phyloP scores from a whole-genome alignment of 2,329 filamentous ascomycete genomes.

The Talaromyces piceae region DNA sequence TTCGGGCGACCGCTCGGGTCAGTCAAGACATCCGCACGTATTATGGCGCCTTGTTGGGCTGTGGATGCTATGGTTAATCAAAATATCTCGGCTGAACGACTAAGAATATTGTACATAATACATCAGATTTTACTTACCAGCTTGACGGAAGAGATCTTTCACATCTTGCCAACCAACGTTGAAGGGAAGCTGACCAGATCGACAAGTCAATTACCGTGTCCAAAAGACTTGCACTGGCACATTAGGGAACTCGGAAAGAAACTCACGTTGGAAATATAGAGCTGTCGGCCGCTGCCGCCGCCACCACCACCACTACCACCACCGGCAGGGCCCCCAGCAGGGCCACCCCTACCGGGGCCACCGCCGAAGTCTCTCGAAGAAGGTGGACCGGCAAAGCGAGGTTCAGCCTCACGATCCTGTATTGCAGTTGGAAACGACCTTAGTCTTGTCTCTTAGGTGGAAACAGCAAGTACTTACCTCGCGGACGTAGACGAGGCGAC shows the following conservation, averaged over 20 bases:
- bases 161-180: constrained; percentile 98
- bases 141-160: constrained; percentile 97
- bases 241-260: constrained; percentile 22
- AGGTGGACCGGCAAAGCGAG: constrained; percentile 79
- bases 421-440: neutral
- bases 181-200: constrained; percentile 80
- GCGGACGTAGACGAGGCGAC: constrained; percentile 94
- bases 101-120: neutral
- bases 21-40: constrained; percentile 90
- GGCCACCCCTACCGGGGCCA: constrained; percentile 43
- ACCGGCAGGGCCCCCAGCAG: constrained; percentile 44
- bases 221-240: neutral
- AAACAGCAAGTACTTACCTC: constrained; percentile 54
- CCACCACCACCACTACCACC: no score
- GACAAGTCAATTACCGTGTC: neutral
- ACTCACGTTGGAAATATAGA: constrained; percentile 98
- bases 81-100: constrained; percentile 12
- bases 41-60: constrained; percentile 62
- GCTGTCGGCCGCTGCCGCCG: constrained; percentile 70
- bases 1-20: constrained; percentile 90
- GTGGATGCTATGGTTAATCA: constrained; percentile 25
- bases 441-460: neutral
- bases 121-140: constrained; percentile 58
- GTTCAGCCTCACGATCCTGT: constrained; percentile 95
- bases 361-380: constrained; percentile 43